Evolutionary conservation across 2,329 filamentous ascomycete species (phyloP).

Genomic region (Diaporthe eres): DNA sequence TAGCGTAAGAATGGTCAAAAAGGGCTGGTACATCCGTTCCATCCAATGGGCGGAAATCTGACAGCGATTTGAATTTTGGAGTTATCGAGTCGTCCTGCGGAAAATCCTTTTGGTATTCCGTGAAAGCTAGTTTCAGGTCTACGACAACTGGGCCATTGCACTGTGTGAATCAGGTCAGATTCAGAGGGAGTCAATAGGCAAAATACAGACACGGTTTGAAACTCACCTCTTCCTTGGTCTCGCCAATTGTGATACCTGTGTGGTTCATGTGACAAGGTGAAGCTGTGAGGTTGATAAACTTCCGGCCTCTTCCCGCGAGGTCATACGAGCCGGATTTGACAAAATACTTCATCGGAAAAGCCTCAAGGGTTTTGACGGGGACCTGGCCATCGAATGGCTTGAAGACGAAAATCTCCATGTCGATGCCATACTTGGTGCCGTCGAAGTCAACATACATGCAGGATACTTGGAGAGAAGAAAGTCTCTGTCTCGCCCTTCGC

Average conservation of each 20-base stretch:
- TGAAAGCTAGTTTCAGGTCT: slow-evolving; percentile 47
- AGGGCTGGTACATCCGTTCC: no score
- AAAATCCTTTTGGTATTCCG: slow-evolving; percentile 39
- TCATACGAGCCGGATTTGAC: background rate
- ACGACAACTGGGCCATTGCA: slow-evolving; percentile 48
- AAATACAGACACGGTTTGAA: no score
- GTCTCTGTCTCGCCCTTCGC: background rate
- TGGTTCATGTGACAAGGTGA: slow-evolving; percentile 46
- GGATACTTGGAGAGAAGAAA: background rate
- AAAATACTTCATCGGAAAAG: slow-evolving; percentile 45
- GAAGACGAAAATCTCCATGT: slow-evolving; percentile 44
- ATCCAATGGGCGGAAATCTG: background rate
- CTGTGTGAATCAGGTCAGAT: background rate
- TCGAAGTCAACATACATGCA: background rate
- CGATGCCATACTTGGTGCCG: background rate
- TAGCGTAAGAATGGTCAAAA: no score
- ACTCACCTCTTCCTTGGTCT: slow-evolving; percentile 45
- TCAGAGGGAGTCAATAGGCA: no score
- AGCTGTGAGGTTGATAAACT: slow-evolving; percentile 45
- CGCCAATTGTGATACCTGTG: slow-evolving; percentile 47
- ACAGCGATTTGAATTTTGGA: background rate
- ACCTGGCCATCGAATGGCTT: slow-evolving; percentile 47
- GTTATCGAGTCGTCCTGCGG: background rate
- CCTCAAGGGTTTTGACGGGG: slow-evolving; percentile 45
- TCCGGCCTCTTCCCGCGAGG: slow-evolving; percentile 41